A percentile compares a stretch with the other conserved stretches of the same genome.
phyloP scores from a whole-genome alignment of 192 early-diverging fungal species.

The Martensiomyces pterosporus region DNA sequence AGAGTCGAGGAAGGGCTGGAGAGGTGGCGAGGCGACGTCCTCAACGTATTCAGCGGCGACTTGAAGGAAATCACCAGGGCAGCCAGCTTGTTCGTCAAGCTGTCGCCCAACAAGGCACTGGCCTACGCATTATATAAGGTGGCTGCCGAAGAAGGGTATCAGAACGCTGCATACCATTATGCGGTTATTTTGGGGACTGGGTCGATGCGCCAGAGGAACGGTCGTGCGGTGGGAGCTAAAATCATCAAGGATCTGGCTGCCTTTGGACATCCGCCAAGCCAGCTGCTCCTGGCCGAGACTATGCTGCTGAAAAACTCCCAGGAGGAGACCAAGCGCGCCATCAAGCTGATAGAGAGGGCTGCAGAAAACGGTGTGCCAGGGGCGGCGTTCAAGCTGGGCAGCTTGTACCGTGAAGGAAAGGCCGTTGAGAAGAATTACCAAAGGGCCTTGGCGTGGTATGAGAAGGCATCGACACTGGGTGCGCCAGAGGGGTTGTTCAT shows the following conservation, averaged over 20 bases:
- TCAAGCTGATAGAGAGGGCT: slow-evolving; percentile 18
- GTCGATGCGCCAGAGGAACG: background rate
- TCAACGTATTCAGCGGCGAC: slow-evolving; percentile 11
- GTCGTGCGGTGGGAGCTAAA: background rate
- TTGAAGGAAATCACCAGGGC: slow-evolving; percentile 17
- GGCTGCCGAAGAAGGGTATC: slow-evolving; percentile 37
- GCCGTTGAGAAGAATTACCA: slow-evolving; percentile 1
- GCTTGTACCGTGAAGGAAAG: slow-evolving; percentile 15
- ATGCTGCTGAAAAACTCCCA: slow-evolving; percentile 4
- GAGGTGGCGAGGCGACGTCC: slow-evolving; percentile 19
- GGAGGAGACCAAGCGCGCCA: slow-evolving; percentile 1
- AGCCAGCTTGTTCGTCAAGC: slow-evolving; percentile 10
- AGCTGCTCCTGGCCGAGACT: slow-evolving; percentile 16
- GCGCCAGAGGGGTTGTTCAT: slow-evolving; percentile 18
- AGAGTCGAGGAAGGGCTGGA: slow-evolving; percentile 11
- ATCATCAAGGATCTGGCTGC: slow-evolving; percentile 9
- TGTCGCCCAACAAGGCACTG: slow-evolving; percentile 18
- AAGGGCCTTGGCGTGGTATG: slow-evolving; percentile 21
- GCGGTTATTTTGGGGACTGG: slow-evolving; percentile 17
- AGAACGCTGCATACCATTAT: slow-evolving; percentile 20
- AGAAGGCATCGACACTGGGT: slow-evolving; percentile 7
- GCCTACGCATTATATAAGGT: slow-evolving; percentile 33
- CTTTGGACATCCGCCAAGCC: slow-evolving; percentile 14
- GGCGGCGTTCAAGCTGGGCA: slow-evolving; percentile 22
- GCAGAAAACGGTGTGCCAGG: slow-evolving; percentile 2